These are phyloP conservation scores for Penicillium digitatum DNA, from an alignment of 2,329 filamentous ascomycete species.

Conservation along the genomic window DNA sequence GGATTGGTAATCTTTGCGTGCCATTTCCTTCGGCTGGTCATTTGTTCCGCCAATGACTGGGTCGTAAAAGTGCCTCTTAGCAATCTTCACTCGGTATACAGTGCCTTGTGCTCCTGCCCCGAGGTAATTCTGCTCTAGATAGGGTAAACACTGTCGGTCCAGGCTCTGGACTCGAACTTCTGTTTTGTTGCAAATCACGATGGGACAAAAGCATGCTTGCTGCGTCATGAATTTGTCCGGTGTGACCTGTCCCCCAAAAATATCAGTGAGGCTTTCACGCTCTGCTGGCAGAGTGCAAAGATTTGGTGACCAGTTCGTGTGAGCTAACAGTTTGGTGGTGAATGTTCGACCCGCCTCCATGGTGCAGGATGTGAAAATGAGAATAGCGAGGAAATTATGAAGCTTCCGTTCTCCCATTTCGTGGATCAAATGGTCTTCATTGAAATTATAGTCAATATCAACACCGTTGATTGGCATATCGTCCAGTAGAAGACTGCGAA, in stretches of 20 bases:
- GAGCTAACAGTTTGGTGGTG: background rate
- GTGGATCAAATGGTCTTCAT: background rate
- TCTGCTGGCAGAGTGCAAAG: background rate
- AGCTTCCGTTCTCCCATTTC: background rate
- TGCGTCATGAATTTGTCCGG: background rate
- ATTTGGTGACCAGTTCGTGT: background rate
- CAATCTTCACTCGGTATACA: background rate
- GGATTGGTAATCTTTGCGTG: background rate
- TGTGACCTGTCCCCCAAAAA: background rate
- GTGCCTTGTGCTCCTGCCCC: background rate
- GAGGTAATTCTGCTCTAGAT: background rate
- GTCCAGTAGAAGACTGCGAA: background rate
- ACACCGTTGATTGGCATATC: background rate
- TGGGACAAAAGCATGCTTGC: background rate
- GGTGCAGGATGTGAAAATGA: background rate
- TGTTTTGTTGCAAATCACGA: background rate
- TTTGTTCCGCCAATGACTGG: background rate
- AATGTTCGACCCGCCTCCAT: background rate
- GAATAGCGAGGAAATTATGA: background rate
- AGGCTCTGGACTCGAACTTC: background rate
- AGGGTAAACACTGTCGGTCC: background rate
- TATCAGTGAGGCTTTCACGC: background rate
- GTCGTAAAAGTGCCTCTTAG: background rate
- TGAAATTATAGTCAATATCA: background rate
- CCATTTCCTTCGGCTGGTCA: background rate